Percentiles rank a stretch among this genome's conserved stretches.
These are phyloP conservation scores for Lactarius hatsudake DNA, from an alignment of 768 basidiomycete species.

Conservation along the genomic window DNA sequence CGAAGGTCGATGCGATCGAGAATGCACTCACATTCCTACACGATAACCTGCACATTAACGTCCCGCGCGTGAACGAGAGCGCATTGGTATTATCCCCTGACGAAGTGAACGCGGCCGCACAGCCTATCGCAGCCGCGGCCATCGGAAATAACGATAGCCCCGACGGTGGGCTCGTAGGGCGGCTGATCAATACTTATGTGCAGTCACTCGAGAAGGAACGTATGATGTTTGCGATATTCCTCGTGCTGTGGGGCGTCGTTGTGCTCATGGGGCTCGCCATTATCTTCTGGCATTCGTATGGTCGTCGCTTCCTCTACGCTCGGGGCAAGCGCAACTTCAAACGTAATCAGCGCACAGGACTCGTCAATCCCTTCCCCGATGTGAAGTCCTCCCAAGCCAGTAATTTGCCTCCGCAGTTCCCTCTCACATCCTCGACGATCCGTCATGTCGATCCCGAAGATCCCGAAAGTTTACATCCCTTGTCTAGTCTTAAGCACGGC, in stretches of 20 bases:
- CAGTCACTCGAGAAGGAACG: constrained; percentile 74
- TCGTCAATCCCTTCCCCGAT: constrained; percentile 28
- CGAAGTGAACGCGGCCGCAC: constrained; percentile 68
- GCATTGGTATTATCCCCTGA: constrained; percentile 74
- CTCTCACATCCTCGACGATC: not conserved
- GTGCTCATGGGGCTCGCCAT: constrained; percentile 73
- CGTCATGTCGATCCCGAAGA: constrained; percentile 48
- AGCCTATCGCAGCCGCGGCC: constrained; percentile 82
- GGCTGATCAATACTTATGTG: constrained; percentile 71
- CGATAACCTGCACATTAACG: constrained; percentile 75
- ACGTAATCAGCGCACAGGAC: constrained; percentile 27
- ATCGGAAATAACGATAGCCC: constrained; percentile 52
- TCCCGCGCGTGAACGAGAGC: constrained; percentile 74
- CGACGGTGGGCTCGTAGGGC: constrained; percentile 63
- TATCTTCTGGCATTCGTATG: constrained; percentile 72
- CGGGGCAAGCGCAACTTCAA: constrained; percentile 40
- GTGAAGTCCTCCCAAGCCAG: constrained; percentile 28
- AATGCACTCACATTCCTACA: constrained; percentile 89
- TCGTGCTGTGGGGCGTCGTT: constrained; percentile 80
- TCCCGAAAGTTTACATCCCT: constrained; percentile 32
- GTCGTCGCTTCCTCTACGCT: constrained; percentile 42
- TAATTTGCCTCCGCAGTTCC: constrained; percentile 35
- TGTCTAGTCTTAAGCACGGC: constrained; percentile 30
- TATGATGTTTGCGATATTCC: constrained; percentile 78
- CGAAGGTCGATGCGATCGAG: constrained; percentile 84